phyloP scores from a whole-genome alignment of 305 asterid species.

The Solanum hybrid region DNA sequence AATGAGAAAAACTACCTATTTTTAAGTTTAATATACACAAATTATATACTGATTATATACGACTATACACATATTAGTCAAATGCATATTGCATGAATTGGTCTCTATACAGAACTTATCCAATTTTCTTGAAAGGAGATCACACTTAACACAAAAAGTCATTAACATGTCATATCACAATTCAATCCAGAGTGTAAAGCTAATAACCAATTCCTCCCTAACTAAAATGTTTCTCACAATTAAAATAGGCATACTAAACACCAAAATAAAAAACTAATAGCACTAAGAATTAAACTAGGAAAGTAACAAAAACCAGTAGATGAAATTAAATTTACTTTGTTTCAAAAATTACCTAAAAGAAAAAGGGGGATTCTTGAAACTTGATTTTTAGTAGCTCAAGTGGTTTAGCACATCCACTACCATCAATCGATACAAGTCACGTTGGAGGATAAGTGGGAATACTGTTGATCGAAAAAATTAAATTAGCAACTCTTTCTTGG shows the following conservation, averaged over 20 bases:
- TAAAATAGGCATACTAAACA: neutral
- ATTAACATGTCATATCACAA: neutral
- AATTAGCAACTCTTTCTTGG: conserved; percentile 50
- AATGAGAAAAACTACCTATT: neutral
- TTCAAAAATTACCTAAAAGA: neutral
- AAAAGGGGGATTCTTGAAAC: neutral
- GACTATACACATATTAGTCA: neutral
- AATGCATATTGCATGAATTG: neutral
- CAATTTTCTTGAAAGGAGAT: neutral
- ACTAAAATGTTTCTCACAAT: neutral
- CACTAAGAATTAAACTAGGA: neutral
- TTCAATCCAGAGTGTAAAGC: neutral
- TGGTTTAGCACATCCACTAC: neutral
- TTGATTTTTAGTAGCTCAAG: neutral
- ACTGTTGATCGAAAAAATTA: neutral
- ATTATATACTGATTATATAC: neutral
- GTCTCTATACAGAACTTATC: neutral
- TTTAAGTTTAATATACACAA: neutral
- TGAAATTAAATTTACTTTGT: neutral
- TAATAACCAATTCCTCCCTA: neutral
- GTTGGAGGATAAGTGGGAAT: neutral
- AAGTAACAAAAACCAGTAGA: neutral
- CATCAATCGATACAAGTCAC: neutral
- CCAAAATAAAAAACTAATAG: neutral
- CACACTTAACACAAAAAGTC: neutral